These are phyloP conservation scores for Phytophthora vignae DNA, from an alignment of 352 stramenopile genomes.

Conservation along the genomic window DNA sequence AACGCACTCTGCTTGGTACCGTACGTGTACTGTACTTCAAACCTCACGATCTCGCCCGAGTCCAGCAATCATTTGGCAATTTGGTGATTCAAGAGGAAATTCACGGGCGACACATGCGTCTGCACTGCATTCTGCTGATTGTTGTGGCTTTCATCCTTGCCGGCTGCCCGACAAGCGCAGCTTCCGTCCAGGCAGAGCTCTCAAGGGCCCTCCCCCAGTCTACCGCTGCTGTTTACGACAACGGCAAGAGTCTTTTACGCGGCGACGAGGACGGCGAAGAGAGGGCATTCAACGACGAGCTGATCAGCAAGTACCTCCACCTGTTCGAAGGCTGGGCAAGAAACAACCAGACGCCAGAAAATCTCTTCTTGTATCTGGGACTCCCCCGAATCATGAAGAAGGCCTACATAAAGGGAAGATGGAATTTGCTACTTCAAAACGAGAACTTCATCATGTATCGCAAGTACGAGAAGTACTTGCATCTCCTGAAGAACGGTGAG, in stretches of 20 bases:
- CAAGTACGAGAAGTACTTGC: constrained; percentile 5
- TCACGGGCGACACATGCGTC: background rate
- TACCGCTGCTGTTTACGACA: background rate
- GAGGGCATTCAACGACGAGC: background rate
- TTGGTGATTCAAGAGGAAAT: background rate
- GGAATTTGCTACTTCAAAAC: background rate
- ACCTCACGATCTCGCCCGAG: background rate
- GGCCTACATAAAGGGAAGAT: background rate
- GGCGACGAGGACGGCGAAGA: background rate
- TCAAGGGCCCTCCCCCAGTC: background rate
- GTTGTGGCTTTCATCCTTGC: background rate
- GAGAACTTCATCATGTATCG: constrained; percentile 7
- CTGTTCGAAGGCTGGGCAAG: constrained; percentile 1
- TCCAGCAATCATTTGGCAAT: background rate
- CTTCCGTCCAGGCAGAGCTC: background rate
- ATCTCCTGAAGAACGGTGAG: background rate
- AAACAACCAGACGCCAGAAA: background rate
- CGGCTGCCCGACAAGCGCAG: background rate
- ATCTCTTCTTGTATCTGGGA: background rate
- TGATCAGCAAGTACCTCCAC: background rate
- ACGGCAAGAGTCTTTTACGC: background rate
- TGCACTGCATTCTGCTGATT: background rate
- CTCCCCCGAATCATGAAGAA: background rate
- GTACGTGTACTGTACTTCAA: too few species aligned
- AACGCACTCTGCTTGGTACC: too few species aligned